Percentiles rank a stretch among this genome's conserved stretches.
Evolutionary conservation across 352 stramenopile species (phyloP).

Genomic region (Globisporangium okanoganense): DNA sequence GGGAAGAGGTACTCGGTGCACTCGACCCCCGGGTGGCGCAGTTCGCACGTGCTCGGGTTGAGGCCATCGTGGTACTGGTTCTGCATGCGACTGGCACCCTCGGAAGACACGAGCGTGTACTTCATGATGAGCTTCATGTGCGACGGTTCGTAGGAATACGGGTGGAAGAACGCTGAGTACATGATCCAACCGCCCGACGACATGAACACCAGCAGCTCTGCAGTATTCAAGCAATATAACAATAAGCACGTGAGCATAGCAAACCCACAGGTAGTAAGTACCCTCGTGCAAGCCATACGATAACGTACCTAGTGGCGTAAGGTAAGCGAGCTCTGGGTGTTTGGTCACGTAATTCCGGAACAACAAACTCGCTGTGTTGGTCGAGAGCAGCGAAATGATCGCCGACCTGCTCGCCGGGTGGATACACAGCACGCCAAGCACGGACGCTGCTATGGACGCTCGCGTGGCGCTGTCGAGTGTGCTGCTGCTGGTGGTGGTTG

Average conservation of each 20-base stretch:
- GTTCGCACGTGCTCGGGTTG: slow-evolving; percentile 45
- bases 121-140: slow-evolving; percentile 60
- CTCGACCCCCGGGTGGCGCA: slow-evolving; percentile 33
- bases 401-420: slow-evolving; percentile 33
- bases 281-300: background rate
- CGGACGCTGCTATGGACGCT: slow-evolving; percentile 31
- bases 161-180: slow-evolving; percentile 55
- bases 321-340: slow-evolving; percentile 26
- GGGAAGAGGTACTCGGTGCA: slow-evolving; percentile 42
- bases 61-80: slow-evolving; percentile 32
- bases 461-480: slow-evolving; percentile 6
- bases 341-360: slow-evolving; percentile 24
- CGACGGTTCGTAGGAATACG: slow-evolving; percentile 48
- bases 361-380: slow-evolving; percentile 37
- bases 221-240: background rate
- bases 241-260: background rate
- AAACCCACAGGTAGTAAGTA: background rate
- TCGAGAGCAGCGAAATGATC: slow-evolving; percentile 49
- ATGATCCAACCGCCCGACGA: slow-evolving; percentile 53
- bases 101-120: slow-evolving; percentile 42
- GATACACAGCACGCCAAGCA: slow-evolving; percentile 29
- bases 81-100: slow-evolving; percentile 31
- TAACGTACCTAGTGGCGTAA: slow-evolving; percentile 26
- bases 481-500: background rate
- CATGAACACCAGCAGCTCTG: slow-evolving; percentile 55